These are phyloP conservation scores for Trametes cinnabarina DNA, from an alignment of 768 basidiomycete genomes.

Conservation along the genomic window DNA sequence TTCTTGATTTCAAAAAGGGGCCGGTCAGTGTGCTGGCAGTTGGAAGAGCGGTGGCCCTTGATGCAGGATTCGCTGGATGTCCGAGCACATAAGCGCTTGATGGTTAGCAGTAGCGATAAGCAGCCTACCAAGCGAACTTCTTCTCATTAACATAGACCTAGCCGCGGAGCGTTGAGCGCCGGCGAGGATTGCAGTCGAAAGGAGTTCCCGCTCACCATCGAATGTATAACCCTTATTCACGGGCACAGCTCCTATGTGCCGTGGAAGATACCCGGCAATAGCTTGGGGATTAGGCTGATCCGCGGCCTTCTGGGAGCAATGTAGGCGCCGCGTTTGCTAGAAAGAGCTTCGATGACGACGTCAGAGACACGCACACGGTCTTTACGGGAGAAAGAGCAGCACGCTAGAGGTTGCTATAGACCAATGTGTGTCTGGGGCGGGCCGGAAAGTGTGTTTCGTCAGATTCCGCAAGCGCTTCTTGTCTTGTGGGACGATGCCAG, in stretches of 20 bases:
- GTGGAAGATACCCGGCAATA: neutral
- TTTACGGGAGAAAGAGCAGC: neutral
- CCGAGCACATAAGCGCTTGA: slow-evolving; percentile 15
- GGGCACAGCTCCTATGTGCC: neutral
- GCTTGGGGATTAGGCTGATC: slow-evolving; percentile 8
- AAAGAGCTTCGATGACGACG: neutral
- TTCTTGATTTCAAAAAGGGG: slow-evolving; percentile 93
- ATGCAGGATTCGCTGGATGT: slow-evolving; percentile 80
- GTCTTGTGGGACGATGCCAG: neutral
- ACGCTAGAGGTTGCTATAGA: neutral
- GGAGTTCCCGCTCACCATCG: slow-evolving; percentile 9
- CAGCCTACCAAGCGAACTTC: slow-evolving; percentile 69
- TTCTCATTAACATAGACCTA: slow-evolving; percentile 75
- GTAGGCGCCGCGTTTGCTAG: neutral
- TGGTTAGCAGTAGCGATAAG: neutral
- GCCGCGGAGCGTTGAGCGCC: neutral
- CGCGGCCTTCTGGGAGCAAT: neutral
- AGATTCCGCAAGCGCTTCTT: neutral
- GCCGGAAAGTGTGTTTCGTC: neutral
- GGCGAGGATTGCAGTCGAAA: neutral
- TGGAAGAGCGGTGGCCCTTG: slow-evolving; percentile 90
- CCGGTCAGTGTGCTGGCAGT: slow-evolving; percentile 81
- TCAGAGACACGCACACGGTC: neutral
- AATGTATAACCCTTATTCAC: neutral
- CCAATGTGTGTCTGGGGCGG: neutral